Conservation (phyloP, 2,329 filamentous ascomycete species). For the Pestalotiopsis sp. region DNA sequence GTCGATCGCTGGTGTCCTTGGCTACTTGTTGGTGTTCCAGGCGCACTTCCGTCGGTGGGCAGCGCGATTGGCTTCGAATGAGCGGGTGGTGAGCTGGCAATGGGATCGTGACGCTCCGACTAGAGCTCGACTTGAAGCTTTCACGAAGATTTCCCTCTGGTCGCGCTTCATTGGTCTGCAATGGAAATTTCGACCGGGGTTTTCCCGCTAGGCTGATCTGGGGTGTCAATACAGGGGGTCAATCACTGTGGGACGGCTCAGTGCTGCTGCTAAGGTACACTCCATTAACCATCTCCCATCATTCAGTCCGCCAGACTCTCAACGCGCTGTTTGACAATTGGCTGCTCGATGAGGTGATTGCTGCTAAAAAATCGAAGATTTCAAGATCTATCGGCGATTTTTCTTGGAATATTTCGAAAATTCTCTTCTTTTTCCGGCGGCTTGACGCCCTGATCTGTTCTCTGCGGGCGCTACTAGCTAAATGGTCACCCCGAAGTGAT, state of each 20-base stretch:
- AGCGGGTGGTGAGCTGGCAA: background rate
- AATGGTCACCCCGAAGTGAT: no score
- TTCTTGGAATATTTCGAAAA: no score
- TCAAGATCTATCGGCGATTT: no score
- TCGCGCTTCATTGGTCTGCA: background rate
- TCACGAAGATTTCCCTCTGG: conserved; percentile 5
- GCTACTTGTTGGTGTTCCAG: background rate
- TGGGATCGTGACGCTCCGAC: background rate
- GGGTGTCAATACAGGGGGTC: background rate
- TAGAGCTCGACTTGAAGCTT: conserved; percentile 1
- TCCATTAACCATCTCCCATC: no score
- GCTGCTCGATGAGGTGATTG: no score
- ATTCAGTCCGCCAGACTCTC: no score
- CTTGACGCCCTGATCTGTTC: no score
- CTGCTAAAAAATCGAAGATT: no score
- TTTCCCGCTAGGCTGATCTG: conserved; percentile 1
- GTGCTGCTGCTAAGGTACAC: no score
- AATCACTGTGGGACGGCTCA: background rate
- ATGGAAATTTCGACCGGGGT: conserved; percentile 12
- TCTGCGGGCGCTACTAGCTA: no score
- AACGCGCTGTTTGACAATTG: no score
- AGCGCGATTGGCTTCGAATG: background rate
- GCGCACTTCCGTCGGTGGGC: background rate
- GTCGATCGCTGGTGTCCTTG: background rate
- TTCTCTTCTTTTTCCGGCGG: no score